Percentiles rank a stretch among this genome's conserved stretches.
Conservation (phyloP, 345 rosid genomes). For the Carallia brachiata region DNA sequence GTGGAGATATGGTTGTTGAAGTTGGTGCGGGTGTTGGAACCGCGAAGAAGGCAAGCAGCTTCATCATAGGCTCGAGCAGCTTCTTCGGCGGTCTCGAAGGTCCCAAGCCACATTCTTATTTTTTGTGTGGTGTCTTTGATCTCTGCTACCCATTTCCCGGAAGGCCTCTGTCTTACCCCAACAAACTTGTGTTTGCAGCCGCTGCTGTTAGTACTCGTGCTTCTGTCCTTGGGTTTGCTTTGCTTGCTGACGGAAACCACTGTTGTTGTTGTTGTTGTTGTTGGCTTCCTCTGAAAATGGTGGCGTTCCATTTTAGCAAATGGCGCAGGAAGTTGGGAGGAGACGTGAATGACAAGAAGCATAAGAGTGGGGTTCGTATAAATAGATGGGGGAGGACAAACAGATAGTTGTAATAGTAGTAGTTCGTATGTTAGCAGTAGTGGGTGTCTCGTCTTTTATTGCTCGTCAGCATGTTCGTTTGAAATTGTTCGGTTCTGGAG, state of each 20-base stretch:
- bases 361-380: conserved; percentile 16
- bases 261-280: neutral
- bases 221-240: conserved; percentile 30
- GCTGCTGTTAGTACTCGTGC: conserved; percentile 5
- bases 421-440: conserved; percentile 25
- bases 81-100: conserved; percentile 74
- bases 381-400: conserved; percentile 1
- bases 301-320: conserved; percentile 34
- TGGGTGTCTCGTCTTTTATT: conserved; percentile 49
- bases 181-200: conserved; percentile 51
- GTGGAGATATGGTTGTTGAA: conserved; percentile 48
- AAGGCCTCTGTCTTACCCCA: conserved; percentile 88
- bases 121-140: conserved; percentile 85
- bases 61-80: conserved; percentile 91
- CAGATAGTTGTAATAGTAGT: conserved; percentile 2
- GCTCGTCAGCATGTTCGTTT: conserved; percentile 33
- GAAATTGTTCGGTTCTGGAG: conserved; percentile 10
- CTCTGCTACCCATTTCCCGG: conserved; percentile 95
- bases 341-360: neutral
- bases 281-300: conserved; percentile 23
- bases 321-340: neutral
- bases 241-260: conserved; percentile 26
- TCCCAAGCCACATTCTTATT: conserved; percentile 94
- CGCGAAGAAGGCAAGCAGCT: conserved; percentile 85
- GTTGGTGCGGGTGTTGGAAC: conserved; percentile 81